Evolutionary conservation across 2,329 filamentous ascomycete species (phyloP).

Genomic region (Endocalyx cinctus): DNA sequence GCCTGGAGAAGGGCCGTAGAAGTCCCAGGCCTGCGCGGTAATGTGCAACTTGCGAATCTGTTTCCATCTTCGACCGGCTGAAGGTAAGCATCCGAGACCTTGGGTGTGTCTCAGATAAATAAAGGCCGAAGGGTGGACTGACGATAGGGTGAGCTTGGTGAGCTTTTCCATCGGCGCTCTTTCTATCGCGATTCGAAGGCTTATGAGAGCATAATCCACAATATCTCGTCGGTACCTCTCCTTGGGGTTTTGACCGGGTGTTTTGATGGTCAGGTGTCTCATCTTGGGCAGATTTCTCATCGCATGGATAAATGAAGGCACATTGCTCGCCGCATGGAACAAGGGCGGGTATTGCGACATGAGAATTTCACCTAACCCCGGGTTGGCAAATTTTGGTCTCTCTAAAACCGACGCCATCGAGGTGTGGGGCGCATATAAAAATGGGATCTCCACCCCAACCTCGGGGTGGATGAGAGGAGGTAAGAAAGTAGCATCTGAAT

Average conservation of each 20-base stretch:
- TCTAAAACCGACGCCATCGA: slow-evolving; percentile 57
- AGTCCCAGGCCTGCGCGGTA: slow-evolving; percentile 67
- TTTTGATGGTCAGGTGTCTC: slow-evolving; percentile 70
- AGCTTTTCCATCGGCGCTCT: slow-evolving; percentile 62
- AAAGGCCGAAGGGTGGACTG: slow-evolving; percentile 70
- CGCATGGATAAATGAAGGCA: slow-evolving; percentile 75
- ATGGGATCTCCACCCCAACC: slow-evolving; percentile 73
- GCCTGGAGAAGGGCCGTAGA: slow-evolving; percentile 53
- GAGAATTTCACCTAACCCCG: slow-evolving; percentile 74
- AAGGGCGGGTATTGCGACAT: slow-evolving; percentile 84
- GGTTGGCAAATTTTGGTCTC: slow-evolving; percentile 73
- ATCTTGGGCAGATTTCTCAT: slow-evolving; percentile 66
- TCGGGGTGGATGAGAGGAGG: slow-evolving; percentile 77
- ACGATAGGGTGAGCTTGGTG: slow-evolving; percentile 64
- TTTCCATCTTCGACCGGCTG: slow-evolving; percentile 67
- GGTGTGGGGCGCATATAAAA: slow-evolving; percentile 75
- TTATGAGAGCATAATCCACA: slow-evolving; percentile 87
- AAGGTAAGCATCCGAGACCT: slow-evolving; percentile 70
- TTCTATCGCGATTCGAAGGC: slow-evolving; percentile 78
- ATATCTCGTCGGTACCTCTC: slow-evolving; percentile 71
- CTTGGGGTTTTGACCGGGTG: slow-evolving; percentile 64
- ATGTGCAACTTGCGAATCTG: slow-evolving; percentile 73
- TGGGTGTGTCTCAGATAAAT: slow-evolving; percentile 71
- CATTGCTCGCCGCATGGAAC: slow-evolving; percentile 86
- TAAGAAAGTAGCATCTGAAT: slow-evolving; percentile 73